phyloP scores from a whole-genome alignment of 768 basidiomycete species.

The Dioszegia aurantiaca region DNA sequence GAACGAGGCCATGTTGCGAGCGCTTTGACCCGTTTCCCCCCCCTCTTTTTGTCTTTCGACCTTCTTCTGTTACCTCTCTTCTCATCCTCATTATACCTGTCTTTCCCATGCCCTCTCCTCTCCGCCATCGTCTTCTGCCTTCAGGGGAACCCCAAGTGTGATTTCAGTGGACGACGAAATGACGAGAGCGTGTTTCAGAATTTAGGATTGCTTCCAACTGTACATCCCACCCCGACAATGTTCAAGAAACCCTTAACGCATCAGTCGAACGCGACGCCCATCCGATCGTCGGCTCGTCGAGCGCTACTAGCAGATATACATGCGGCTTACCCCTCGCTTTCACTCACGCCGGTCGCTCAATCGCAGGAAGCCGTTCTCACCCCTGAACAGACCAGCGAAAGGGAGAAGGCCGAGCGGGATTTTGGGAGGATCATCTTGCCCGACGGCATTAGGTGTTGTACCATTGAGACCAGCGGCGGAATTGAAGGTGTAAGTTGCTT shows the following conservation, averaged over 20 bases:
- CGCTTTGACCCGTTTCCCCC: too few relatives aligned
- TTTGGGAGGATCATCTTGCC: conserved; percentile 41
- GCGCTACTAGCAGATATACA: conserved; percentile 39
- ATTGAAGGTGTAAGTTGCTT: conserved; percentile 38
- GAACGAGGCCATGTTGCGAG: too few relatives aligned
- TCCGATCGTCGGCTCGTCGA: conserved; percentile 44
- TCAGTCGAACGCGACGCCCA: conserved; percentile 44
- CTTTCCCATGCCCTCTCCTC: too few relatives aligned
- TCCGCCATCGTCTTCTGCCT: too few relatives aligned
- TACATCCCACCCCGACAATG: too few relatives aligned
- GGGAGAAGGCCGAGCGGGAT: conserved; percentile 27
- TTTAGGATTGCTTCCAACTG: too few relatives aligned
- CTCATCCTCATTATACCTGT: too few relatives aligned
- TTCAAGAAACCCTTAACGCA: conserved; percentile 49
- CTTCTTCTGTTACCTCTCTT: too few relatives aligned
- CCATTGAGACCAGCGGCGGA: conserved; percentile 40
- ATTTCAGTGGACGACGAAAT: too few relatives aligned
- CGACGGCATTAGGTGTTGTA: conserved; percentile 36
- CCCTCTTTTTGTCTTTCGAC: too few relatives aligned
- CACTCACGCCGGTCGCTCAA: neutral
- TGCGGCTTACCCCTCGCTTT: conserved; percentile 34
- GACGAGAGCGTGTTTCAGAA: too few relatives aligned
- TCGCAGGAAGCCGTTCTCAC: neutral
- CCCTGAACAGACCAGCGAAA: conserved; percentile 9
- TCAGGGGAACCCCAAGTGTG: too few relatives aligned